Evolutionary conservation across 2,329 filamentous ascomycete species (phyloP).

Genomic region (Penicillium palitans): DNA sequence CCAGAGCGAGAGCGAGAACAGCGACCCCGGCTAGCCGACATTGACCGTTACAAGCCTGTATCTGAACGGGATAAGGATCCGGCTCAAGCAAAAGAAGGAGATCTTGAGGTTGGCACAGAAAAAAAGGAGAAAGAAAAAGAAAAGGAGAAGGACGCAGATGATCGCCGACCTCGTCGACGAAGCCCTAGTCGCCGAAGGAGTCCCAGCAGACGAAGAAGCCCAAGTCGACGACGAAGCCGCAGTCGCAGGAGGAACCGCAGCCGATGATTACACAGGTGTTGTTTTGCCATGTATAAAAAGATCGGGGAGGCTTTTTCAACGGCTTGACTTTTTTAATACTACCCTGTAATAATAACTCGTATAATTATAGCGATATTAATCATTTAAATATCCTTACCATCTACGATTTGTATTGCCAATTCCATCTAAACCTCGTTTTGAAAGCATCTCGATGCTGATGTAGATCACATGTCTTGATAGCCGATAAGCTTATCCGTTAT

Average conservation of each 20-base stretch:
- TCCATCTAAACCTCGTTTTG: not conserved
- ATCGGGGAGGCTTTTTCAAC: not conserved
- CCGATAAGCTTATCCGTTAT: slow-evolving; percentile 25
- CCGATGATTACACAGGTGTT: slow-evolving; percentile 14
- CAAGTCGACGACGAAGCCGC: slow-evolving; percentile 9
- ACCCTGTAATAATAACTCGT: slow-evolving; percentile 15
- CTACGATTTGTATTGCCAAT: not conserved
- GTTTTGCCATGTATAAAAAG: not conserved
- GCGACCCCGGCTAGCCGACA: slow-evolving; percentile 37
- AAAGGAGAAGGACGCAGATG: slow-evolving; percentile 27
- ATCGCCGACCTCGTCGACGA: slow-evolving; percentile 21
- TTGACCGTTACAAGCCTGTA: slow-evolving; percentile 49
- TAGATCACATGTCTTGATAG: slow-evolving; percentile 1
- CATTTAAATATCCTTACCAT: not conserved
- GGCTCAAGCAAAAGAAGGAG: slow-evolving; percentile 23
- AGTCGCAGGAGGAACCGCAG: slow-evolving; percentile 26
- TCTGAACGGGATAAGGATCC: slow-evolving; percentile 33
- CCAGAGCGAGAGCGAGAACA: slow-evolving; percentile 38
- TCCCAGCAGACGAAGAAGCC: slow-evolving; percentile 19
- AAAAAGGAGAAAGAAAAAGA: slow-evolving; percentile 19
- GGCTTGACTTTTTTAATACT: not conserved
- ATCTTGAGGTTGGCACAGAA: not conserved
- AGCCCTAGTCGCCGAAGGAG: slow-evolving; percentile 22
- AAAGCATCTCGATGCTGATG: not conserved
- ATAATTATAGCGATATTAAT: slow-evolving; percentile 12